phyloP scores from a whole-genome alignment of 2,329 filamentous ascomycete species.

The Exophiala alcalophila region DNA sequence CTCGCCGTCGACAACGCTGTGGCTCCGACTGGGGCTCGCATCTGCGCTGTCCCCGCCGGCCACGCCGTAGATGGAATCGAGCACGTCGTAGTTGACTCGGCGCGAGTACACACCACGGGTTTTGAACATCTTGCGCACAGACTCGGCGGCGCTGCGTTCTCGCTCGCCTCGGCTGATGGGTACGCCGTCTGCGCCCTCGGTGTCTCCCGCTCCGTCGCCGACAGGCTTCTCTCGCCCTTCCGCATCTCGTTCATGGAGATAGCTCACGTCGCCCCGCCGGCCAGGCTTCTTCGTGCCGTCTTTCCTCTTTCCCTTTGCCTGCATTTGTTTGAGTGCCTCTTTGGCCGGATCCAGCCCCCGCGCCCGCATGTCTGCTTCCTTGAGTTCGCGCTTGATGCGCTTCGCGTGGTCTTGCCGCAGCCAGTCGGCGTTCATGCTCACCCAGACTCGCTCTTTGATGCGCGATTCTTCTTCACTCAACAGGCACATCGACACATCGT shows the following conservation, averaged over 20 bases:
- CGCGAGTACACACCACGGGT: constrained; percentile 28
- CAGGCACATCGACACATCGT: constrained; percentile 77
- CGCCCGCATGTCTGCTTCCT: constrained; percentile 49
- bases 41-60: constrained; percentile 13
- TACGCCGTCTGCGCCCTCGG: constrained; percentile 3
- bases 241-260: constrained; percentile 49
- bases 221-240: constrained; percentile 5
- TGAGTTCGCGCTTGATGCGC: constrained; percentile 67
- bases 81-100: constrained; percentile 29
- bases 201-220: constrained; percentile 1
- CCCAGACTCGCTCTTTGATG: constrained; percentile 89
- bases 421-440: constrained; percentile 92
- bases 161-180: constrained; percentile 2
- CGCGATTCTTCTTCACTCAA: constrained; percentile 70
- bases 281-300: constrained; percentile 41
- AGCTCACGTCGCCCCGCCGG: constrained; percentile 47
- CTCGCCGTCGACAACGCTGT: no score
- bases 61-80: constrained; percentile 26
- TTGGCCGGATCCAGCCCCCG: constrained; percentile 34
- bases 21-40: constrained; percentile 12
- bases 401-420: constrained; percentile 83
- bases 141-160: constrained; percentile 22
- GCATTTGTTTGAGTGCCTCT: constrained; percentile 30
- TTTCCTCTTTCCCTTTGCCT: constrained; percentile 47
- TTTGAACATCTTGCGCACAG: constrained; percentile 28